These are phyloP conservation scores for Camelina neglecta DNA, from an alignment of 345 rosid genomes.

Conservation along the genomic window DNA sequence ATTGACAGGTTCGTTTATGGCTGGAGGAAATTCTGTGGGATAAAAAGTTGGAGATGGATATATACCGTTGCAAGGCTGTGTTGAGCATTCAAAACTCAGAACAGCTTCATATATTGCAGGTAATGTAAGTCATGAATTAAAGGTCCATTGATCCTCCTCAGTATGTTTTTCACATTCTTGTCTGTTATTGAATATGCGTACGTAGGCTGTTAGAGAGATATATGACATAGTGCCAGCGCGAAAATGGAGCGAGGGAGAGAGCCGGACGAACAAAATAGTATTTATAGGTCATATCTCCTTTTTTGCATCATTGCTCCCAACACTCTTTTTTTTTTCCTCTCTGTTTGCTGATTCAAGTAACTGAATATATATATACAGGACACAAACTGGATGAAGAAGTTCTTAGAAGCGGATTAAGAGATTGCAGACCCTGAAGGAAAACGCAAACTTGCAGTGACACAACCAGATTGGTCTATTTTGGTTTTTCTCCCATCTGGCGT, in stretches of 20 bases:
- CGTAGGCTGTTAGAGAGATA: slow-evolving; percentile 93
- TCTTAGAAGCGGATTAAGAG: slow-evolving; percentile 58
- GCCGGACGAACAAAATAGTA: slow-evolving; percentile 66
- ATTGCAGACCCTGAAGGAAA: slow-evolving; percentile 44
- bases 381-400: slow-evolving; percentile 70
- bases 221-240: slow-evolving; percentile 86
- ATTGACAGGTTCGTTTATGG: slow-evolving; percentile 71
- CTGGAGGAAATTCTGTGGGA: slow-evolving; percentile 96
- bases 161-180: slow-evolving; percentile 14
- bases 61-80: slow-evolving; percentile 94
- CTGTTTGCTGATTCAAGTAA: slow-evolving; percentile 22
- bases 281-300: slow-evolving; percentile 66
- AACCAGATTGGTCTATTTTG: slow-evolving; percentile 10
- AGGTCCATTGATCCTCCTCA: slow-evolving; percentile 4
- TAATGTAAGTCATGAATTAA: slow-evolving; percentile 32
- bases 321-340: not conserved
- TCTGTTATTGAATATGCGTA: slow-evolving; percentile 42
- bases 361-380: slow-evolving; percentile 52
- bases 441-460: not conserved
- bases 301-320: not conserved
- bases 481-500: not conserved
- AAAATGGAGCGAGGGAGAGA: slow-evolving; percentile 71
- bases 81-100: slow-evolving; percentile 67
- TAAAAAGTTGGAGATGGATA: slow-evolving; percentile 74
- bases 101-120: slow-evolving; percentile 91